phyloP scores from a whole-genome alignment of 805 yeast genomes.

The Yarrowia hollandica region DNA sequence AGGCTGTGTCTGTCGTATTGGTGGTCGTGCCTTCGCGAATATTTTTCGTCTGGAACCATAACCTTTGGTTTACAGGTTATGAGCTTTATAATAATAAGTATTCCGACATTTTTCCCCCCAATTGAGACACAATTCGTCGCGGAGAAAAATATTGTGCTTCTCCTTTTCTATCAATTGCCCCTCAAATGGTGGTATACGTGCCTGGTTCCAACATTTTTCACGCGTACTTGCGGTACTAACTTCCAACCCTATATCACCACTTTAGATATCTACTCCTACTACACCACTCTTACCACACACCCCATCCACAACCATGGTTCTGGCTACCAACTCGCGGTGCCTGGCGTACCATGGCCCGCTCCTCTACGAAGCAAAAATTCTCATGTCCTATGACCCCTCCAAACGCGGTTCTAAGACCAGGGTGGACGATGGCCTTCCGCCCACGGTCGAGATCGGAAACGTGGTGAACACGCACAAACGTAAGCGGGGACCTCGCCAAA shows the following conservation, averaged over 20 bases:
- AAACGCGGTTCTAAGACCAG: slow-evolving; percentile 30
- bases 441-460: slow-evolving; percentile 27
- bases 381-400: slow-evolving; percentile 61
- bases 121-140: no score
- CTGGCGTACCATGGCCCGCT: slow-evolving; percentile 90
- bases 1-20: no score
- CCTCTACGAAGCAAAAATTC: slow-evolving; percentile 81
- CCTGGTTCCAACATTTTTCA: no score
- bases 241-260: slow-evolving; percentile 5
- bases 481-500: slow-evolving; percentile 4
- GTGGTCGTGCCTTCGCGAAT: no score
- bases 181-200: no score
- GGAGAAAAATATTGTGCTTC: no score
- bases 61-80: not conserved
- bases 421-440: slow-evolving; percentile 28
- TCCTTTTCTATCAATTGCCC: no score
- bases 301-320: slow-evolving; percentile 22
- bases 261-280: not conserved
- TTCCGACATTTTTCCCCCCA: no score
- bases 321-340: slow-evolving; percentile 45
- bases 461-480: slow-evolving; percentile 31
- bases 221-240: not conserved
- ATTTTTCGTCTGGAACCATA: no score
- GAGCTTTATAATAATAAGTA: not conserved
- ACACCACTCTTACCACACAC: not conserved